Conservation (phyloP, 768 basidiomycete species). For the Phylloporus scabripes region DNA sequence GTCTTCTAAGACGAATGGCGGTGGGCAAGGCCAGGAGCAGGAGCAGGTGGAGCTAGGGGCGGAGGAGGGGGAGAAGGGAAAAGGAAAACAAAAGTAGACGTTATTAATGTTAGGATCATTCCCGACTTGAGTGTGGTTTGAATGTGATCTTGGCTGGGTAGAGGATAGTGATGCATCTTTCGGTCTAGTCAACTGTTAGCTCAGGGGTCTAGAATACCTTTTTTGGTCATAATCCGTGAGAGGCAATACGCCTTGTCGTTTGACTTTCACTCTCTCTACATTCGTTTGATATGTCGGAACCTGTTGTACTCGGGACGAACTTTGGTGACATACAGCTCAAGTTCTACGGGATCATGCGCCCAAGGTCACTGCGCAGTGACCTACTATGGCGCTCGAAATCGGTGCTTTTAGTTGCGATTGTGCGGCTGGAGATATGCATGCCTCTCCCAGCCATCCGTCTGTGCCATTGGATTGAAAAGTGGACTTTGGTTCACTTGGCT, state of each 20-base stretch:
- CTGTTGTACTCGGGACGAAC: conserved; percentile 75
- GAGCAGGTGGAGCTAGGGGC: conserved; percentile 3
- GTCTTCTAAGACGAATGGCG: conserved; percentile 11
- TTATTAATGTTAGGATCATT: conserved; percentile 62
- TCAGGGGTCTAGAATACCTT: conserved; percentile 2
- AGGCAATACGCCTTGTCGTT: no score
- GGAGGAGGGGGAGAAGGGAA: conserved; percentile 64
- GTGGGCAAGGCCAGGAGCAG: conserved; percentile 2
- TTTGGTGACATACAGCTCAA: conserved; percentile 86
- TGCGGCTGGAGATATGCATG: neutral
- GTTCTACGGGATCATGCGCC: conserved; percentile 91
- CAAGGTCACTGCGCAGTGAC: conserved; percentile 32
- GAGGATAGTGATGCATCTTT: no score
- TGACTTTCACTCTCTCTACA: neutral
- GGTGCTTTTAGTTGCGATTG: neutral
- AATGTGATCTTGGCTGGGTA: neutral
- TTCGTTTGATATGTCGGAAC: conserved; percentile 24
- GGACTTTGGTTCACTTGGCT: neutral
- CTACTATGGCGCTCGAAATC: neutral
- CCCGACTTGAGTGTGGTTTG: conserved; percentile 26
- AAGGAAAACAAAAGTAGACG: conserved; percentile 81
- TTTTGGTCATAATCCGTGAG: neutral
- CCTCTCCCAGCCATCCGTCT: neutral
- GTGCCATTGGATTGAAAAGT: neutral
- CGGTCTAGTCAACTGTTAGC: neutral